Conservation (phyloP, 768 basidiomycete genomes). For the Termitomyces sp. region DNA sequence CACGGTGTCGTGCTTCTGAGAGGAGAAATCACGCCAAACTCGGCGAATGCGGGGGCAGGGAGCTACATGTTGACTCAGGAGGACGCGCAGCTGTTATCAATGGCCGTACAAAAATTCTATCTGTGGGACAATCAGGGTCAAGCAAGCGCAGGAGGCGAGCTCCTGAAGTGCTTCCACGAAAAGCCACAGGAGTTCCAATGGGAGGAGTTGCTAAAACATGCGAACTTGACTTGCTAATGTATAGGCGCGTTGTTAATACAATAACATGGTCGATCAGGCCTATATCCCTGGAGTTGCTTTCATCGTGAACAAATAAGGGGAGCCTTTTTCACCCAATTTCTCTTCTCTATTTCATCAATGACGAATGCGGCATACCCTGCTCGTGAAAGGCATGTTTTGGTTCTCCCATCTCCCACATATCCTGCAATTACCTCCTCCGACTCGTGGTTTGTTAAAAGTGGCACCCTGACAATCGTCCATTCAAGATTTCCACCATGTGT, state of each 20-base stretch:
- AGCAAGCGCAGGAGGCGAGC: conserved; percentile 35
- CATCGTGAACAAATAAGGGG: conserved; percentile 31
- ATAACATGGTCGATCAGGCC: background rate
- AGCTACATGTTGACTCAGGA: conserved; percentile 64
- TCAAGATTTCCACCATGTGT: conserved; percentile 42
- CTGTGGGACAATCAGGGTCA: conserved; percentile 42
- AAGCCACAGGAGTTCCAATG: conserved; percentile 75
- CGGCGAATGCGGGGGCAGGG: conserved; percentile 30
- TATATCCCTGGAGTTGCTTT: background rate
- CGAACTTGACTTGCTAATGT: conserved; percentile 22
- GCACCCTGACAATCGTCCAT: conserved; percentile 71
- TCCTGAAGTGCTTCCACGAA: conserved; percentile 74
- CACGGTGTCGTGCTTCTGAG: conserved; percentile 83
- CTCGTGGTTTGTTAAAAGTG: conserved; percentile 46
- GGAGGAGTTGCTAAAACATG: conserved; percentile 66
- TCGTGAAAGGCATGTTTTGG: conserved; percentile 44
- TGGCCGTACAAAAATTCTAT: conserved; percentile 85
- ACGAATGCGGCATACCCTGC: conserved; percentile 57
- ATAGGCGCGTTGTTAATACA: background rate
- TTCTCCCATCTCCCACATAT: conserved; percentile 61
- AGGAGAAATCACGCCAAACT: conserved; percentile 82
- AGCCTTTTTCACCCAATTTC: conserved; percentile 53
- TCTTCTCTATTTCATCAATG: conserved; percentile 47
- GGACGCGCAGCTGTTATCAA: conserved; percentile 78
- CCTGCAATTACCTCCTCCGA: conserved; percentile 48